A percentile compares a stretch with the other conserved stretches of the same genome.
Evolutionary conservation across 2,329 filamentous ascomycete species (phyloP).

Genomic region (Botrytis paeoniae): DNA sequence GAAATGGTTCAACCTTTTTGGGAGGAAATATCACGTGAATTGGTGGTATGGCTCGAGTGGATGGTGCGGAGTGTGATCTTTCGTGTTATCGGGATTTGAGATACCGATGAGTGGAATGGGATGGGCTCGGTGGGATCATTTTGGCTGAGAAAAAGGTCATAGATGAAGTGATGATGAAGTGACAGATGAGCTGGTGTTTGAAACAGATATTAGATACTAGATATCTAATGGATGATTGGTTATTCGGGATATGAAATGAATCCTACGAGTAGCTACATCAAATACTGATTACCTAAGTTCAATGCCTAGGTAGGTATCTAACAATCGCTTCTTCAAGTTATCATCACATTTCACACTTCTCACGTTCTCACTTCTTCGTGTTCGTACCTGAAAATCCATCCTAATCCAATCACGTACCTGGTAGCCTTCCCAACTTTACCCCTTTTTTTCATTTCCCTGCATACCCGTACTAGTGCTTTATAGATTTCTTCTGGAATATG

Average conservation of each 20-base stretch:
- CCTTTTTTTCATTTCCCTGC: not conserved
- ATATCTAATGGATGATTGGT: not conserved
- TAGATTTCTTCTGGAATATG: not conserved
- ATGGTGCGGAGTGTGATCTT: not conserved
- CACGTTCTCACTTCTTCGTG: not conserved
- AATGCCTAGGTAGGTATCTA: too few relatives aligned
- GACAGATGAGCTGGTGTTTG: not conserved
- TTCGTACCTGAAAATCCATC: conserved; percentile 3
- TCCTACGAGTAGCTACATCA: too few relatives aligned
- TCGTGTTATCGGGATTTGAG: not conserved
- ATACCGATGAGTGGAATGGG: not conserved
- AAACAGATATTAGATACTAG: not conserved
- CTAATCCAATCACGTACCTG: not conserved
- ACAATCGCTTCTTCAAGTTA: not conserved
- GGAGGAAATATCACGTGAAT: not conserved
- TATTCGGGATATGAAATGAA: not conserved
- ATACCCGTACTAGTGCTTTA: not conserved
- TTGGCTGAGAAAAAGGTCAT: not conserved
- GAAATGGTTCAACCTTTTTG: not conserved
- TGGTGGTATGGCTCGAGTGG: not conserved
- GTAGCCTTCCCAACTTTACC: not conserved
- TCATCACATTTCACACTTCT: not conserved
- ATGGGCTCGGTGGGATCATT: not conserved
- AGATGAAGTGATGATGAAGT: not conserved
- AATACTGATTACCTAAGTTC: not conserved